phyloP scores from a whole-genome alignment of 169 alveolate species.

The Cryptosporidium meleagridis region DNA sequence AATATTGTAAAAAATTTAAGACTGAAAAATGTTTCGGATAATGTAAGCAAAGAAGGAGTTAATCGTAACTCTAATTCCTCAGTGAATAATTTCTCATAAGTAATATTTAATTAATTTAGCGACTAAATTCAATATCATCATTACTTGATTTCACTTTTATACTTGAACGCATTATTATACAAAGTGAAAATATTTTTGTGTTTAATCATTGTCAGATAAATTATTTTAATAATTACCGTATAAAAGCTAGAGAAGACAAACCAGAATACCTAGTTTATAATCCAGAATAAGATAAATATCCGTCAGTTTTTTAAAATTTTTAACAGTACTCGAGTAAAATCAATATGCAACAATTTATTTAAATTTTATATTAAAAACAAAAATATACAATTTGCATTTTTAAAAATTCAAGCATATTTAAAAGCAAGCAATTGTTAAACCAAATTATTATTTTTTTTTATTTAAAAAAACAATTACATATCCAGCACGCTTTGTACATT shows the following conservation, averaged over 20 bases:
- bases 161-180: background rate
- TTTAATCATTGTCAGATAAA: background rate
- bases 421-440: background rate
- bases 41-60: background rate
- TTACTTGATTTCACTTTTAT: no score
- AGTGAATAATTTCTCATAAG: background rate
- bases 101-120: background rate
- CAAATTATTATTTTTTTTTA: no score
- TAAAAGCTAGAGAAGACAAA: background rate
- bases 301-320: no score
- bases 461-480: background rate
- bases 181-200: no score
- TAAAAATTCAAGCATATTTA: background rate
- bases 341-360: no score
- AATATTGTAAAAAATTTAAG: constrained; percentile 20
- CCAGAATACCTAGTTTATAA: no score
- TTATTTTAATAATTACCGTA: no score
- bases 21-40: constrained; percentile 19
- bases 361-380: no score
- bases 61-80: background rate
- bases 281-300: background rate
- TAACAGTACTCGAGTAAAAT: no score
- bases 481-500: background rate
- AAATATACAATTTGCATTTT: no score
- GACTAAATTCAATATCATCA: background rate